Evolutionary conservation across 768 basidiomycete species (phyloP).

Genomic region (Rhodotorula sphaerocarpa): DNA sequence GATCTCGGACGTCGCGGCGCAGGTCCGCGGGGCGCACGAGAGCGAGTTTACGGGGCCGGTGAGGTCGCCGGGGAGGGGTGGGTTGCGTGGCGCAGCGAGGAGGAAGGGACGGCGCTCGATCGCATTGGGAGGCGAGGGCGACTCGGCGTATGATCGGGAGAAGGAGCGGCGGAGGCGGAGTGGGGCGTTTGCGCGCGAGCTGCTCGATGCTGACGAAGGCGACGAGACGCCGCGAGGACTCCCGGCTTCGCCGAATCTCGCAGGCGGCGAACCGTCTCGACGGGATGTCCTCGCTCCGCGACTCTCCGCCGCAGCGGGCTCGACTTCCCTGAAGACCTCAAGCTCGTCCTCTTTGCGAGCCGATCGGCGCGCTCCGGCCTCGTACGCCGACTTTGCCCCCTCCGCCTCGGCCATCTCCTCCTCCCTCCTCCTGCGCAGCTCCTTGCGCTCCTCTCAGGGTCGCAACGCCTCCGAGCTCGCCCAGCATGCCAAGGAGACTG

Average conservation of each 20-base stretch:
- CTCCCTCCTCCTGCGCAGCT: not conserved
- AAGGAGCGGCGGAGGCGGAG: not conserved
- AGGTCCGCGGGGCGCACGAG: not conserved
- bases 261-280: too few species aligned
- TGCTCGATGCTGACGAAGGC: too few species aligned
- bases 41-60: not conserved
- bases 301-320: not conserved
- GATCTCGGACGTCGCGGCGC: not conserved
- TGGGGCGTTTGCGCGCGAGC: too few species aligned
- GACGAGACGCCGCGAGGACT: too few species aligned
- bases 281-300: too few species aligned
- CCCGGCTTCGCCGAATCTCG: too few species aligned
- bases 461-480: not conserved
- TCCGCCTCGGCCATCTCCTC: not conserved
- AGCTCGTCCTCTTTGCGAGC: too few species aligned
- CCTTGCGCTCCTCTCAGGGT: not conserved
- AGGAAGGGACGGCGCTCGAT: not conserved
- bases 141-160: not conserved
- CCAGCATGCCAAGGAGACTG: not conserved
- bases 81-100: not conserved
- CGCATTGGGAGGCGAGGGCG: not conserved
- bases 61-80: not conserved
- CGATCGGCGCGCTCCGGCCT: not conserved
- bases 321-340: not conserved
- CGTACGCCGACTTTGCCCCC: constrained; percentile 10